Percentiles rank a stretch among this genome's conserved stretches.
phyloP scores from a whole-genome alignment of 768 basidiomycete species.

The Amanita thiersii region DNA sequence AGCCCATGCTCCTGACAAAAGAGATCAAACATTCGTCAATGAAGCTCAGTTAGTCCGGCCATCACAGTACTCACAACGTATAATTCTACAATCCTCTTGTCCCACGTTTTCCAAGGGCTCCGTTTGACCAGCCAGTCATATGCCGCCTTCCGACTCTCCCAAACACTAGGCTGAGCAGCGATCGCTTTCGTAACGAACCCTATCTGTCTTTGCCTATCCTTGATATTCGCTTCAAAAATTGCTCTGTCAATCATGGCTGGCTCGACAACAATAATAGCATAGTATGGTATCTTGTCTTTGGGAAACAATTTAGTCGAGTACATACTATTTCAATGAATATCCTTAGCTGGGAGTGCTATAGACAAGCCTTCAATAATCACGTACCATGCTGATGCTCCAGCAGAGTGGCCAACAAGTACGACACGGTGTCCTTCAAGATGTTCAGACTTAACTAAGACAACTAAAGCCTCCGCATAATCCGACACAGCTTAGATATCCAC shows the following conservation, averaged over 20 bases:
- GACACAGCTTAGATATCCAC: constrained; percentile 9
- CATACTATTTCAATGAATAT: constrained; percentile 18
- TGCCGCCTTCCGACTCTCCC: constrained; percentile 18
- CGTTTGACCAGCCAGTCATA: constrained; percentile 13
- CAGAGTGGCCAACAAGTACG: constrained; percentile 20
- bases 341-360: neutral
- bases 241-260: constrained; percentile 1
- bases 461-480: constrained; percentile 11
- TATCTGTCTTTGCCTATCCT: constrained; percentile 1
- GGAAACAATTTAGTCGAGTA: constrained; percentile 24
- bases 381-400: neutral
- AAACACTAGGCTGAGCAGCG: constrained; percentile 12
- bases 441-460: neutral
- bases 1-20: constrained; percentile 7
- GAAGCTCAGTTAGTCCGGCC: neutral
- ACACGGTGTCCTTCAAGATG: constrained; percentile 19
- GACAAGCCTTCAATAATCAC: constrained; percentile 9
- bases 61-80: constrained; percentile 12
- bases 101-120: constrained; percentile 18
- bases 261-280: constrained; percentile 5
- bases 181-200: constrained; percentile 9
- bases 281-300: constrained; percentile 10
- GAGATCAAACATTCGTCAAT: neutral
- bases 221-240: neutral
- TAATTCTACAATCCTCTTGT: constrained; percentile 16